Percentiles rank a stretch among this genome's conserved stretches.
Conservation (phyloP, 2,329 filamentous ascomycete genomes). For the Calycina herbarum region DNA sequence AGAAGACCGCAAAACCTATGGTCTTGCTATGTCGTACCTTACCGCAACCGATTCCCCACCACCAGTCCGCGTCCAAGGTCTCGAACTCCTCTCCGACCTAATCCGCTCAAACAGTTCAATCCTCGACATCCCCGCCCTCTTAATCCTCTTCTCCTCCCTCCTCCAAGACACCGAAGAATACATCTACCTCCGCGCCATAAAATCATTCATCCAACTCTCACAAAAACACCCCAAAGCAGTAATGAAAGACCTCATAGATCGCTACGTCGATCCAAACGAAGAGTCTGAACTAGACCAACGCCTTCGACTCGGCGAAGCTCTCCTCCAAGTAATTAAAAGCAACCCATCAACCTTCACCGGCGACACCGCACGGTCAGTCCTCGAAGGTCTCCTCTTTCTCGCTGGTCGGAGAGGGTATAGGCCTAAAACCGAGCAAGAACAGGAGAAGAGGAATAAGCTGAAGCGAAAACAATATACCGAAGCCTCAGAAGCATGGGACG, state of each 20-base stretch:
- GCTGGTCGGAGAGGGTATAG: conserved; percentile 64
- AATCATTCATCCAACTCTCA: conserved; percentile 60
- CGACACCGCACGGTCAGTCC: conserved; percentile 51
- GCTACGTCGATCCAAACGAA: conserved; percentile 66
- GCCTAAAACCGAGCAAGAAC: conserved; percentile 57
- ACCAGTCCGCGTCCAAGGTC: conserved; percentile 65
- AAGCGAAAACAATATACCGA: conserved; percentile 51
- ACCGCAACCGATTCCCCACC: conserved; percentile 61
- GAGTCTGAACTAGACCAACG: conserved; percentile 60
- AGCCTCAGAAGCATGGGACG: conserved; percentile 56
- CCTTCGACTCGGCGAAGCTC: conserved; percentile 67
- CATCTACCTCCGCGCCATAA: conserved; percentile 68
- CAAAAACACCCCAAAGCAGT: conserved; percentile 62
- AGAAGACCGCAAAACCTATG: conserved; percentile 63
- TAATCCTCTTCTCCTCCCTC: conserved; percentile 63
- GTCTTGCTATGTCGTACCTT: conserved; percentile 64
- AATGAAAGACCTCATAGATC: conserved; percentile 61
- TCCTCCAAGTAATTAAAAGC: conserved; percentile 63
- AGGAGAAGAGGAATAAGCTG: conserved; percentile 51
- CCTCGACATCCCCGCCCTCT: conserved; percentile 64
- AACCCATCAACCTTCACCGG: conserved; percentile 57
- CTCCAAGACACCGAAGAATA: conserved; percentile 69
- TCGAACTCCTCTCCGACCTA: conserved; percentile 59
- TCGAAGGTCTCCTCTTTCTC: conserved; percentile 60
- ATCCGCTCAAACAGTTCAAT: conserved; percentile 56